Evolutionary conservation across 768 basidiomycete genomes (phyloP), one percentile per base, ranked within the genome.

Genomic region (Mycena capillaripes): DNA sequence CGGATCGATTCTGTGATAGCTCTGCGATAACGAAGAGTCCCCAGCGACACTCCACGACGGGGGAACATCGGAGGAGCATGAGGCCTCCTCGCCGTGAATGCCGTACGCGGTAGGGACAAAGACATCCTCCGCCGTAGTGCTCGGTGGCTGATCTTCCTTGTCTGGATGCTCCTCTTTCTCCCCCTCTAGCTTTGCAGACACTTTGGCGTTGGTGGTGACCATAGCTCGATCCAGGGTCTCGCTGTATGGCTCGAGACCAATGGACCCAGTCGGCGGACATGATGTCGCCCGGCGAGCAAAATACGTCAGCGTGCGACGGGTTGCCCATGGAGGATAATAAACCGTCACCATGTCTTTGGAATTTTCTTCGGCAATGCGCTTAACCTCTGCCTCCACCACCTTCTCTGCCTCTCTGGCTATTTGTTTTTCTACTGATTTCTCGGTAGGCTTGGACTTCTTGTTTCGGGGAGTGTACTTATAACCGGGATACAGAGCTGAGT

Each of bases 391-490:
- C 12, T 48, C 57, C 11, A 71, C 70, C 29, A 32, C 66, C 32
- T 63, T 66, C 55, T 64, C 61, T 29, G 58, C 73, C 32, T 63
- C 66, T 56, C 16, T 67, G 34, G 44, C 38, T 19, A 75, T 61
- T 50, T 46, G 58, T 16, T 30, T 23, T 9, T 53, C 27, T 44
- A 70, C 68, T n/a, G 19, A 46, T 38, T 59, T 42, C 63, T 60
- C 68, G 30, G 72, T 66, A 2, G 59, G 67, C 44, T 40, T 55
- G 10, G 50, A 11, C 56, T 36, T 70, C 21, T 27, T 46, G 29
- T 58, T 70, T 14, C 72, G 68, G 3, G 86, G 85, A 3, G 76
- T 76, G 61, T 86, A 88, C 72, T 83, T 82, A 80, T 87, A 88
- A 38, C 81, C 81, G 0, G 89, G 89, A 72, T 87, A 83, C 40